Conservation (phyloP, 208 protist species). For the Wallacemonas rigidus region DNA sequence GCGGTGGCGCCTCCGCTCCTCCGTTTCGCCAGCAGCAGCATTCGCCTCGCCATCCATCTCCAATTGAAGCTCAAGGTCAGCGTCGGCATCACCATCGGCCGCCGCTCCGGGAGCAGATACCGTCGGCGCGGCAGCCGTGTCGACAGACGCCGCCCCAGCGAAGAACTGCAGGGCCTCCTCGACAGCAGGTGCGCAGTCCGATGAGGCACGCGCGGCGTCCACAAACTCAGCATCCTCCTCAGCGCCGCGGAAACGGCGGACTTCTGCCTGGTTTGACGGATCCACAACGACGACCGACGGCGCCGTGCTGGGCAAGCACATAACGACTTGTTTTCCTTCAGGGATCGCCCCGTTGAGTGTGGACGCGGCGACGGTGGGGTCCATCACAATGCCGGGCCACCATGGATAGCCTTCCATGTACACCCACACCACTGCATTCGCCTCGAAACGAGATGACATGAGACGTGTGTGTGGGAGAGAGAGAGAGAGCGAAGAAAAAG, state of each 20-base stretch:
- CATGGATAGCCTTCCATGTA: constrained; percentile 81
- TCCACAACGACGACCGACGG: constrained; percentile 60
- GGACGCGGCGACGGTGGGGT: constrained; percentile 31
- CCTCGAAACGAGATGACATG: constrained; percentile 27
- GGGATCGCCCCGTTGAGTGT: constrained; percentile 17
- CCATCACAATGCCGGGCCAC: constrained; percentile 77
- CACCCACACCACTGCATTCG: constrained; percentile 76
- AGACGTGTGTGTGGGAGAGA: neutral
- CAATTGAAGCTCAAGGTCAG: neutral
- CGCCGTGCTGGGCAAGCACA: constrained; percentile 59
- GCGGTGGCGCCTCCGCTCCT: constrained; percentile 9
- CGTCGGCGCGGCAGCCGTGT: neutral
- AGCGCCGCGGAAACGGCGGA: constrained; percentile 33
- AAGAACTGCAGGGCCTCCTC: constrained; percentile 47
- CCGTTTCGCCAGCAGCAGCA: neutral
- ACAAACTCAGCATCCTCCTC: constrained; percentile 42
- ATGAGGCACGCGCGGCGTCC: constrained; percentile 28
- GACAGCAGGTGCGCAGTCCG: constrained; percentile 58
- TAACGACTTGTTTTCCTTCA: constrained; percentile 56
- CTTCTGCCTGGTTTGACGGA: constrained; percentile 36
- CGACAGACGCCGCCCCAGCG: neutral
- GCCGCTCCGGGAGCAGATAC: neutral
- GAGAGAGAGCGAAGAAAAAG: constrained; percentile 17
- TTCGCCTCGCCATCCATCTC: constrained; percentile 1
- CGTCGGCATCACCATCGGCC: neutral